A percentile compares a stretch with the other conserved stretches of the same genome.
These are phyloP conservation scores for Baorangia bicolor DNA, from an alignment of 768 basidiomycete genomes.

Conservation along the genomic window DNA sequence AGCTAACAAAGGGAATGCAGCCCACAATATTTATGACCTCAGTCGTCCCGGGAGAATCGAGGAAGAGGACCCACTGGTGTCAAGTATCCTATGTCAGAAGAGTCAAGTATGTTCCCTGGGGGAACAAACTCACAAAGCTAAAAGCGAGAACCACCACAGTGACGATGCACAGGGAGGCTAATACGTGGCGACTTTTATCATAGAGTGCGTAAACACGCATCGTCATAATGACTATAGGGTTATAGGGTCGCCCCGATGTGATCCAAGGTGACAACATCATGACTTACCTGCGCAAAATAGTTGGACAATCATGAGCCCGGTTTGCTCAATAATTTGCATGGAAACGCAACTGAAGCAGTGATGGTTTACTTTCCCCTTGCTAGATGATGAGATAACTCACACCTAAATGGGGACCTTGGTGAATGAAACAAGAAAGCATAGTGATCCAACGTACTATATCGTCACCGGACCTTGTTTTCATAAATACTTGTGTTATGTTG, in stretches of 20 bases:
- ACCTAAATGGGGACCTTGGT: not conserved
- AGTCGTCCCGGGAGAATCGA: not conserved
- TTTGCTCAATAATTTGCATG: not conserved
- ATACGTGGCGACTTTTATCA: constrained; percentile 2
- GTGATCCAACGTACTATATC: not conserved
- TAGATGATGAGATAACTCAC: constrained; percentile 3
- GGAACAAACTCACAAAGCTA: constrained; percentile 5
- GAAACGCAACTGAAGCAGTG: not conserved
- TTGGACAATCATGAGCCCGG: constrained; percentile 8
- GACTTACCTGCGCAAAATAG: constrained; percentile 8
- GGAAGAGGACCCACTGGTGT: constrained; percentile 13
- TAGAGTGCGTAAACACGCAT: constrained; percentile 25
- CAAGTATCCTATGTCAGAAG: not conserved
- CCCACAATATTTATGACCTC: too few relatives aligned
- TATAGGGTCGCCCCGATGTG: not conserved
- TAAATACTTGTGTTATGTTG: constrained; percentile 36
- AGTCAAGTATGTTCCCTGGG: too few relatives aligned
- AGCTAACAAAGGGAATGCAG: not conserved
- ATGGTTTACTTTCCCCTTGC: not conserved
- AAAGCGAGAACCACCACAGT: not conserved
- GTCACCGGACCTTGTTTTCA: constrained; percentile 2
- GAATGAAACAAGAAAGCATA: not conserved
- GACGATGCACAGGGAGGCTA: not conserved
- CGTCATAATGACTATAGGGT: constrained; percentile 13
- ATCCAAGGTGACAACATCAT: not conserved